A percentile compares a stretch with the other conserved stretches of the same genome.
These are phyloP conservation scores for Millerozyma miso DNA, from an alignment of 805 yeast species.

Conservation along the genomic window DNA sequence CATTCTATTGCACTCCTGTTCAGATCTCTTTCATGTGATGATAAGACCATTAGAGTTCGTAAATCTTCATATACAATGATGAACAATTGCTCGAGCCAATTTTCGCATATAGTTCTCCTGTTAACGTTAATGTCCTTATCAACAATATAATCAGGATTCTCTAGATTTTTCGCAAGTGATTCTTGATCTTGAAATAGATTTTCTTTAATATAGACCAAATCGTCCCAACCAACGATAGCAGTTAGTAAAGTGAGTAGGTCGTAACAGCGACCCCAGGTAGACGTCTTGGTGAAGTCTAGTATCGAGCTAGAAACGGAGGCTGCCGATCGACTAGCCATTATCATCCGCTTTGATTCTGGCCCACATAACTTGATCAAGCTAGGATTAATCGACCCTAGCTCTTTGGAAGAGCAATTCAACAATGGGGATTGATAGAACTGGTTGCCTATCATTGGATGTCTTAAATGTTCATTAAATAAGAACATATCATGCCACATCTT, in stretches of 20 bases:
- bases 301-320: conserved; percentile 23
- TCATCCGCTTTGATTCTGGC: conserved; percentile 20
- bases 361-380: conserved; percentile 24
- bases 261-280: conserved; percentile 49
- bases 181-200: conserved; percentile 50
- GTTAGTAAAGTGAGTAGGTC: conserved; percentile 66
- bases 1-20: conserved; percentile 66
- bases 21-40: conserved; percentile 19
- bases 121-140: conserved; percentile 16
- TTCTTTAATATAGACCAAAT: conserved; percentile 59
- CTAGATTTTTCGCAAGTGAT: neutral
- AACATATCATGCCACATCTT: conserved; percentile 31
- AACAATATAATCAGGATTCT: conserved; percentile 13
- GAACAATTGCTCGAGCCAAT: conserved; percentile 76
- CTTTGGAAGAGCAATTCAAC: conserved; percentile 26
- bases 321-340: conserved; percentile 29
- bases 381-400: conserved; percentile 33
- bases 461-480: conserved; percentile 22
- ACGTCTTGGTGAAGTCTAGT: conserved; percentile 28
- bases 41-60: conserved; percentile 21
- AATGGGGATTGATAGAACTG: conserved; percentile 35
- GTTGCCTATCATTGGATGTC: conserved; percentile 34
- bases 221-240: conserved; percentile 79
- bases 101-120: conserved; percentile 48
- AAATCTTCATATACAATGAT: conserved; percentile 64